phyloP scores from a whole-genome alignment of 805 yeast species.

The Candida ulmi region DNA sequence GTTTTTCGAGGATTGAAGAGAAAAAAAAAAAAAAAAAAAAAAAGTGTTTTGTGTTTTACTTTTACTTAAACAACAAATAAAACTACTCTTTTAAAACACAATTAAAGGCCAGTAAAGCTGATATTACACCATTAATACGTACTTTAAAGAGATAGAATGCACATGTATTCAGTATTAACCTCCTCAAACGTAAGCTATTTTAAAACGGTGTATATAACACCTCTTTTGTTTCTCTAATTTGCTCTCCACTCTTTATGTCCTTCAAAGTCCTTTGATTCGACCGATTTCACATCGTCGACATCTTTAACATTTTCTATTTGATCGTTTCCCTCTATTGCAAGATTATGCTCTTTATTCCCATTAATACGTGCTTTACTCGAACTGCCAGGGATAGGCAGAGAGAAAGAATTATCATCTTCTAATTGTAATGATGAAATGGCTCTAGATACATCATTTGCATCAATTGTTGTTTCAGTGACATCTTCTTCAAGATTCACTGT shows the following conservation, averaged over 20 bases:
- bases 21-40: too few species aligned
- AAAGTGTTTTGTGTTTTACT: too few species aligned
- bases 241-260: not conserved
- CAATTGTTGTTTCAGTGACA: not conserved
- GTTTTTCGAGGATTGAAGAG: too few species aligned
- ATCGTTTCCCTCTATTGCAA: constrained; percentile 4
- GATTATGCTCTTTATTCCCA: constrained; percentile 10
- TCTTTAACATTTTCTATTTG: constrained; percentile 1
- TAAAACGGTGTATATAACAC: too few species aligned
- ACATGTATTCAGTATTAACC: too few species aligned
- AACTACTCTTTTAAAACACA: too few species aligned
- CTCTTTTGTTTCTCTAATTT: too few species aligned
- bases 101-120: too few species aligned
- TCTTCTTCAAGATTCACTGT: constrained; percentile 2
- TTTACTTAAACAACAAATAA: too few species aligned
- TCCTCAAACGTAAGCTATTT: too few species aligned
- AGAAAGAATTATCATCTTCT: constrained; percentile 42
- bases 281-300: not conserved
- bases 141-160: too few species aligned
- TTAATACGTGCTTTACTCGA: constrained; percentile 4
- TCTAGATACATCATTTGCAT: not conserved
- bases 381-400: constrained; percentile 37
- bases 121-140: too few species aligned
- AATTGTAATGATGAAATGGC: not conserved
- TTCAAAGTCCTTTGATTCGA: not conserved